These are phyloP conservation scores for Penicillium soppii DNA, from an alignment of 495 filamentous ascomycete genomes.

Conservation along the genomic window DNA sequence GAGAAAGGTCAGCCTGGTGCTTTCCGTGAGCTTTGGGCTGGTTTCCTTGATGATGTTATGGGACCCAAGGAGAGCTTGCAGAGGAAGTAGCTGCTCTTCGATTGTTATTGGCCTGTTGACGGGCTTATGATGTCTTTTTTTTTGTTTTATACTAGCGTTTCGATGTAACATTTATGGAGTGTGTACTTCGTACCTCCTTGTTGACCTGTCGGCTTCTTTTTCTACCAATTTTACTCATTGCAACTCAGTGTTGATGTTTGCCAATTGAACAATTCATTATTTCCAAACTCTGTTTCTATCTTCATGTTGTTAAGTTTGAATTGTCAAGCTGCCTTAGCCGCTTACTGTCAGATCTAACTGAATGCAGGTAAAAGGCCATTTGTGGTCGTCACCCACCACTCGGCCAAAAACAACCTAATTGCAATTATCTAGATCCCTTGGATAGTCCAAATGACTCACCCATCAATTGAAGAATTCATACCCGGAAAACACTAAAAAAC, in stretches of 20 bases:
- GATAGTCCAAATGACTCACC: not conserved
- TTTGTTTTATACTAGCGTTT: conserved; percentile 8
- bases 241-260: not conserved
- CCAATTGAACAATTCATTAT: not conserved
- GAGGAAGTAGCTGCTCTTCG: conserved; percentile 20
- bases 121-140: not conserved
- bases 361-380: too few species aligned
- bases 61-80: conserved; percentile 36
- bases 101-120: not conserved
- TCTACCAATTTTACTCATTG: not conserved
- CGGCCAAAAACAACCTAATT: too few species aligned
- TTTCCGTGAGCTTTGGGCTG: conserved; percentile 50
- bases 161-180: conserved; percentile 8
- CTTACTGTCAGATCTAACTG: too few species aligned
- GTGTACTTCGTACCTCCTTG: conserved; percentile 17
- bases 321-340: not conserved
- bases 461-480: too few species aligned
- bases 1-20: conserved; percentile 36
- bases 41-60: conserved; percentile 60
- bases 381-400: too few species aligned
- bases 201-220: conserved; percentile 1
- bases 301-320: not conserved
- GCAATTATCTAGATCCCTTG: too few species aligned
- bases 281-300: not conserved
- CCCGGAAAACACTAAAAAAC: not conserved